phyloP scores from a whole-genome alignment of 169 alveolate genomes.

The Plasmodium vivax region DNA sequence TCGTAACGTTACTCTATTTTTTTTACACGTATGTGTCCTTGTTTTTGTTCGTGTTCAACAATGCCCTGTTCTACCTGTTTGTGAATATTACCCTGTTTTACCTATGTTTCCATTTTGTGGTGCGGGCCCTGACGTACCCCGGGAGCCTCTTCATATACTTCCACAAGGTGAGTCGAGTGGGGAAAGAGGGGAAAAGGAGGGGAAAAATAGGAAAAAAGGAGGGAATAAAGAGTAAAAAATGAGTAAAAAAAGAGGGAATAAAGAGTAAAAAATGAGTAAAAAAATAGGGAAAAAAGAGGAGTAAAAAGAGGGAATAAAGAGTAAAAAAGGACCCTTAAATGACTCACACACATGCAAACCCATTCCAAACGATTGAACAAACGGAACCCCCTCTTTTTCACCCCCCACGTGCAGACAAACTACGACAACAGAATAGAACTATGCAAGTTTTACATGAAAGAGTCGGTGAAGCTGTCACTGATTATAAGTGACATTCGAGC shows the following conservation, averaged over 20 bases:
- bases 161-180: slow-evolving; percentile 28
- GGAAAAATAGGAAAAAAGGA: background rate
- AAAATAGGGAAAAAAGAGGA: background rate
- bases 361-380: background rate
- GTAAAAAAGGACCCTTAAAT: background rate
- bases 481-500: slow-evolving; percentile 15
- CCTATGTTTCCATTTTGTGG: slow-evolving; percentile 63
- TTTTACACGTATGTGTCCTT: slow-evolving; percentile 68
- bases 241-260: background rate
- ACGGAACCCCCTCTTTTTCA: background rate
- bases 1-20: slow-evolving; percentile 41
- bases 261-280: background rate
- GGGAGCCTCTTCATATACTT: slow-evolving; percentile 56
- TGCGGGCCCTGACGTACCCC: slow-evolving; percentile 69
- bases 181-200: background rate
- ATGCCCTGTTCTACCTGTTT: slow-evolving; percentile 63
- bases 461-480: slow-evolving; percentile 26
- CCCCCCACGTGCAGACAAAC: slow-evolving; percentile 22
- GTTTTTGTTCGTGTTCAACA: slow-evolving; percentile 58
- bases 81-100: slow-evolving; percentile 40
- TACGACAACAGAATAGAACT: slow-evolving; percentile 53
- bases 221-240: background rate
- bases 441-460: slow-evolving; percentile 63
- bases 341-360: background rate
- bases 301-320: background rate